Base-by-base conservation (phyloP, 2,329 filamentous ascomycete species). In the Helicocarpus griseus region DNA sequence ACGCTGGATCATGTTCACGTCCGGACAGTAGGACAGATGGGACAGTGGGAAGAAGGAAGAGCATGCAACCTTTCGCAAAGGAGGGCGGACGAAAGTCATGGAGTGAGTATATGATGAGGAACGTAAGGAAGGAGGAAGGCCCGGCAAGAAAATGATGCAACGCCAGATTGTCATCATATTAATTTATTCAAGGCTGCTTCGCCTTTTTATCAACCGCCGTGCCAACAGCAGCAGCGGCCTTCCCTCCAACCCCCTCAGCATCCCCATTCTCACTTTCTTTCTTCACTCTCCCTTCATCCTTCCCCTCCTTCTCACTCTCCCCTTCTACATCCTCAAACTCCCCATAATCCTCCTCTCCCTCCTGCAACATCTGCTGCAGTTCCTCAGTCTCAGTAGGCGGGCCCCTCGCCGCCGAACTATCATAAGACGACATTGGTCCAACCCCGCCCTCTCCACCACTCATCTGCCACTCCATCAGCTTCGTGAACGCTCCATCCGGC, bases 381-480 rank as follows among this genome's bases (percentile, higher is more conserved):
- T 78, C 69, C 55, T 80, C 76, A 38, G 74, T 69, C 62, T 76
- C 72, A 5, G 66, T 75, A 7, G 66, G 65, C 28, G 68, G 69
- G n/a, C 59, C 66, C 51, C 62, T 58, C 29, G 55, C 51, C 49
- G 38, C 56, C 41, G 22, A 61, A 24, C 9, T 49, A 22, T 50
- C 51, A 22, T 53, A 45, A 21, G 19, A 36, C 22, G 28, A 39
- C 48, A 52, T 26, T 9, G 41, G 26, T 11, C 26, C 24, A 28
- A 45, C 49, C 41, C 45, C 56, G 4, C 55, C 55, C 31, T 95
- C 89, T 7, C 86, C 86, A 11, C 90, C 91, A 61, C 80, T 93
- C 81, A 97, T 87, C 72, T 98, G 93, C 90, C 90, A 97, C 70
- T 97, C 91, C 93, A 98, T 98, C 49, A 98, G 76, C 71, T 86